Conservation (phyloP, 371 early-diverging fungal genomes). For the Lichtheimia ornata region DNA sequence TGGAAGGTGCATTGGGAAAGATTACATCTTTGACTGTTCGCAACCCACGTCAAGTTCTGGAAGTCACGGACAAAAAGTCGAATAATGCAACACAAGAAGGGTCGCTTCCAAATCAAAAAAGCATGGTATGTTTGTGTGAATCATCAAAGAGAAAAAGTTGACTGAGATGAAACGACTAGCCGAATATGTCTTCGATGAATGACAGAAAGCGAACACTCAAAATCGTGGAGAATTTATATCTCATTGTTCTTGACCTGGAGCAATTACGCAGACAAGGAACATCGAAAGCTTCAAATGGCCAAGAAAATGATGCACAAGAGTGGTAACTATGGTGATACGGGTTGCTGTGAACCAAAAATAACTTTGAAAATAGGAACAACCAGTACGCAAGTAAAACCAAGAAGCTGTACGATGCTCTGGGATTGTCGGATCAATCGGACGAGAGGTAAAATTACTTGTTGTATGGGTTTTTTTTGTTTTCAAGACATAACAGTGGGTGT, state of each 20-base stretch:
- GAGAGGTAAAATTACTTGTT: constrained; percentile 40
- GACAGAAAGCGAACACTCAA: constrained; percentile 68
- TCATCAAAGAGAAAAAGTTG: constrained; percentile 4
- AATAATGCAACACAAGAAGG: constrained; percentile 6
- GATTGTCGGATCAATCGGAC: constrained; percentile 59
- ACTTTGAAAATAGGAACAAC: constrained; percentile 44
- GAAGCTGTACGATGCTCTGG: constrained; percentile 67
- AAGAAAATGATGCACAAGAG: constrained; percentile 56
- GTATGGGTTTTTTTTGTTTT: too few relatives aligned
- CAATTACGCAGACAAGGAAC: constrained; percentile 74
- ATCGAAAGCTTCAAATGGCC: constrained; percentile 43
- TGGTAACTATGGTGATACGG: constrained; percentile 42
- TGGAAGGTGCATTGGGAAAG: constrained; percentile 95
- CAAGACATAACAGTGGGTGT: too few relatives aligned
- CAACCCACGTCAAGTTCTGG: constrained; percentile 87
- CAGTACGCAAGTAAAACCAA: constrained; percentile 54
- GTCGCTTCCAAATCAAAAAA: background rate
- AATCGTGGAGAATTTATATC: constrained; percentile 80
- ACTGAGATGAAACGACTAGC: background rate
- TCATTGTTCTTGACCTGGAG: constrained; percentile 77
- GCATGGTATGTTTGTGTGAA: constrained; percentile 1
- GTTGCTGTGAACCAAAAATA: background rate
- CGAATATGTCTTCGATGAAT: constrained; percentile 14
- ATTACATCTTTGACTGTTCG: constrained; percentile 85
- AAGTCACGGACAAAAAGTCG: constrained; percentile 52